Conservation (phyloP, 2,329 filamentous ascomycete species). For the Didymella exigua region DNA sequence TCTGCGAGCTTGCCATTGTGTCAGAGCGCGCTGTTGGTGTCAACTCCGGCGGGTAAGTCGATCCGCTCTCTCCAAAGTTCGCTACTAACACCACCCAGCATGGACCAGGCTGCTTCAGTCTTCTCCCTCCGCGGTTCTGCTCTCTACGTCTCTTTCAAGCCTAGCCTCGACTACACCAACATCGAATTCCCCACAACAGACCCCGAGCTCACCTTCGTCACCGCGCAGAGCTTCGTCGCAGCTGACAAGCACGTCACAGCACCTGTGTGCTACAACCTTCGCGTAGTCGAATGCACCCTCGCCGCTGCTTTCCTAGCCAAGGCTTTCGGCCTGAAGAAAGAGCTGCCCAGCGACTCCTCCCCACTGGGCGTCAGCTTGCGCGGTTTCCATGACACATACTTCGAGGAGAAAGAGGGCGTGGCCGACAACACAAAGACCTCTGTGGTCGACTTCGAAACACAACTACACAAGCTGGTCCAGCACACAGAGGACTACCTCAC, state of each 20-base stretch:
- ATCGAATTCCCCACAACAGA: slow-evolving; percentile 81
- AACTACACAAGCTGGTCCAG: slow-evolving; percentile 75
- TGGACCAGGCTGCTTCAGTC: slow-evolving; percentile 97
- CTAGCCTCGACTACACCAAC: slow-evolving; percentile 74
- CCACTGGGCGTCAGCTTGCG: slow-evolving; percentile 83
- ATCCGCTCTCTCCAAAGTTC: not conserved
- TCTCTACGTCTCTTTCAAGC: slow-evolving; percentile 88
- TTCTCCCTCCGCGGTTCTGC: slow-evolving; percentile 86
- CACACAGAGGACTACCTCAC: slow-evolving; percentile 73
- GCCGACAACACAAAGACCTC: slow-evolving; percentile 56
- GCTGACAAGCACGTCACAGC: slow-evolving; percentile 95
- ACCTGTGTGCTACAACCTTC: slow-evolving; percentile 93
- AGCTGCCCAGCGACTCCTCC: slow-evolving; percentile 76
- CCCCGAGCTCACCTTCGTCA: slow-evolving; percentile 86
- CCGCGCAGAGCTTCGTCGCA: slow-evolving; percentile 91
- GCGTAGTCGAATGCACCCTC: slow-evolving; percentile 92
- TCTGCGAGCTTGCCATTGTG: slow-evolving; percentile 91
- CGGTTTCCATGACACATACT: slow-evolving; percentile 85
- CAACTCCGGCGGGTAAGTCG: slow-evolving; percentile 83
- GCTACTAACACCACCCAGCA: slow-evolving; percentile 59
- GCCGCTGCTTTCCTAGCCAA: slow-evolving; percentile 73
- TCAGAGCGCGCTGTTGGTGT: slow-evolving; percentile 94
- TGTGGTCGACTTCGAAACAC: slow-evolving; percentile 56
- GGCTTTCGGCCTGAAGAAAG: slow-evolving; percentile 60
- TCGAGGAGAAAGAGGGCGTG: slow-evolving; percentile 59